Evolutionary conservation across 257 asterid species (phyloP).

Genomic region (Thymus quinquecostatus): DNA sequence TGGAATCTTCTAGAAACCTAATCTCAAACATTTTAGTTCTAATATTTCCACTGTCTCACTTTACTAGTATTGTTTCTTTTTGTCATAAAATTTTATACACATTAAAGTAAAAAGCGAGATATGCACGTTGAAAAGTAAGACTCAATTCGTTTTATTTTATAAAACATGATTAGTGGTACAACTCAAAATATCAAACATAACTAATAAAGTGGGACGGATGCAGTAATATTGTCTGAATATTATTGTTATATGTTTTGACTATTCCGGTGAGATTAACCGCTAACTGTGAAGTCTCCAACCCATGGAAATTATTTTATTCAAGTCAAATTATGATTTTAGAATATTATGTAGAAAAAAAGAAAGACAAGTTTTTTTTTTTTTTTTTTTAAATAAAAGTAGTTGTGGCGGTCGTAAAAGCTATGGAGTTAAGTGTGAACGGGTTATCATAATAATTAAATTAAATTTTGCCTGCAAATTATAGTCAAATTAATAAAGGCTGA

Average conservation of each 20-base stretch:
- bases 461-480: neutral
- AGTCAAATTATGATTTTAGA: slow-evolving; percentile 8
- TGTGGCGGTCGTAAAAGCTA: too few species aligned
- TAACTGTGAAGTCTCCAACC: neutral
- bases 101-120: too few species aligned
- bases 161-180: too few species aligned
- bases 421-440: neutral
- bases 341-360: neutral
- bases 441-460: neutral
- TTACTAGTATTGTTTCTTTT: neutral
- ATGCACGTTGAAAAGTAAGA: too few species aligned
- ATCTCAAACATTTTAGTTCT: neutral
- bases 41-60: neutral
- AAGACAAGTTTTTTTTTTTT: too few species aligned
- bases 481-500: neutral
- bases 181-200: too few species aligned
- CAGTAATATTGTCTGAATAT: too few species aligned
- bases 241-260: neutral
- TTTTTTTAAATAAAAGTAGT: too few species aligned
- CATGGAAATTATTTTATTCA: neutral
- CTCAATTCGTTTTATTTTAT: too few species aligned
- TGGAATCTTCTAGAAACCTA: neutral
- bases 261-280: neutral
- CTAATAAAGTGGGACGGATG: too few species aligned
- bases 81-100: too few species aligned